A percentile compares a stretch with the other conserved stretches of the same genome.
Conservation (phyloP, 345 rosid species). For the Gynandropsis gynandra region DNA sequence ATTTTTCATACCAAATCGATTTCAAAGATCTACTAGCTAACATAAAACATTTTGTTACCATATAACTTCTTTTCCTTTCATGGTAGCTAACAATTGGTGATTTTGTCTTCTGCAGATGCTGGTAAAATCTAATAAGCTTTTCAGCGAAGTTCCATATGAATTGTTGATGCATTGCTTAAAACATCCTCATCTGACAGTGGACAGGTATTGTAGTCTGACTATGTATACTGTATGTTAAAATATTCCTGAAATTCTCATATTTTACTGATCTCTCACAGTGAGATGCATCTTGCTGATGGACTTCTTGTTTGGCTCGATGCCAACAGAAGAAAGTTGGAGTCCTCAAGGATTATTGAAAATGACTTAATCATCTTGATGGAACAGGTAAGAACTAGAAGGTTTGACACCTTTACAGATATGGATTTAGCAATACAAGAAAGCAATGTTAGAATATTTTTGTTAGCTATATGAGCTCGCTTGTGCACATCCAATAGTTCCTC, state of each 20-base stretch:
- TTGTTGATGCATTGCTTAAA: constrained; percentile 42
- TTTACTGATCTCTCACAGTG: constrained; percentile 42
- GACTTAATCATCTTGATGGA: constrained; percentile 38
- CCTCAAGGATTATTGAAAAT: constrained; percentile 21
- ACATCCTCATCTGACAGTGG: constrained; percentile 54
- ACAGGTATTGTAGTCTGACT: constrained; percentile 40
- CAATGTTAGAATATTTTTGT: constrained; percentile 9
- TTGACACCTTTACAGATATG: constrained; percentile 8
- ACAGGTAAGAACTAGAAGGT: constrained; percentile 37
- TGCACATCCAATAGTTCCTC: background rate
- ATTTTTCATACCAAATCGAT: background rate
- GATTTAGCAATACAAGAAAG: background rate
- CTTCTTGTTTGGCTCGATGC: constrained; percentile 58
- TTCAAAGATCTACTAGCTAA: background rate
- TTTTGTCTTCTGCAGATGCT: constrained; percentile 52
- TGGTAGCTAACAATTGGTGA: constrained; percentile 19
- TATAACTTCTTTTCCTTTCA: background rate
- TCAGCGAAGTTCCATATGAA: constrained; percentile 43
- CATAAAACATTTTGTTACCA: background rate
- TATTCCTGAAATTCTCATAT: constrained; percentile 29
- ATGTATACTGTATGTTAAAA: constrained; percentile 1
- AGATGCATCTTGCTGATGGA: constrained; percentile 63
- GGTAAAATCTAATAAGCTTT: constrained; percentile 37
- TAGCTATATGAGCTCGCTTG: background rate
- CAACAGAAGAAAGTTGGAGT: constrained; percentile 25